phyloP scores from a whole-genome alignment of 2,329 filamentous ascomycete species.

The Nemania abortiva region DNA sequence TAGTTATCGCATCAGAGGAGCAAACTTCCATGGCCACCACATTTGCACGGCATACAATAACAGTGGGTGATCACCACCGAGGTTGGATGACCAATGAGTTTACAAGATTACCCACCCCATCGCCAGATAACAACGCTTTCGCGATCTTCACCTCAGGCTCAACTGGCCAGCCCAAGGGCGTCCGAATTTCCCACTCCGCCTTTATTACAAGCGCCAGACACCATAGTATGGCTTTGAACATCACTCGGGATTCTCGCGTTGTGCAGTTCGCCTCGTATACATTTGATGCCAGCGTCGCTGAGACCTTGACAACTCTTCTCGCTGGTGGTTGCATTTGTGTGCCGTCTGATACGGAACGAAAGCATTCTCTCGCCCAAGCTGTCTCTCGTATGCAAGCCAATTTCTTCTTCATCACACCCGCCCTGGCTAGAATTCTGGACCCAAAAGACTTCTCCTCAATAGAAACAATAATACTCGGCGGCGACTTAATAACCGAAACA shows the following conservation, averaged over 20 bases:
- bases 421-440: constrained; percentile 38
- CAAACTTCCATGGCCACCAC: not conserved
- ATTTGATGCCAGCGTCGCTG: constrained; percentile 40
- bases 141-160: constrained; percentile 67
- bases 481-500: constrained; percentile 41
- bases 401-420: constrained; percentile 43
- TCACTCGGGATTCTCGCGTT: constrained; percentile 33
- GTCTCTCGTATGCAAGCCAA: constrained; percentile 39
- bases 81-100: not conserved
- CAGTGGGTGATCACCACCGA: constrained; percentile 6
- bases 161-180: constrained; percentile 69
- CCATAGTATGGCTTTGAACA: constrained; percentile 47
- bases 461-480: constrained; percentile 43
- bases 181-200: constrained; percentile 67
- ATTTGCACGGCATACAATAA: constrained; percentile 10
- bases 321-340: constrained; percentile 44
- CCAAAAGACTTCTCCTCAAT: constrained; percentile 44
- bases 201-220: constrained; percentile 67
- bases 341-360: constrained; percentile 35
- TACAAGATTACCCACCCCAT: constrained; percentile 54
- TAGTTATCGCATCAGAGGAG: constrained; percentile 17
- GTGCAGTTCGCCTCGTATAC: constrained; percentile 42
- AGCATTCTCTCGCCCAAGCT: constrained; percentile 33
- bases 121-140: constrained; percentile 4
- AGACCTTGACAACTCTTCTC: constrained; percentile 42